Conservation (phyloP, 768 basidiomycete genomes). For the Suillus paluster region DNA sequence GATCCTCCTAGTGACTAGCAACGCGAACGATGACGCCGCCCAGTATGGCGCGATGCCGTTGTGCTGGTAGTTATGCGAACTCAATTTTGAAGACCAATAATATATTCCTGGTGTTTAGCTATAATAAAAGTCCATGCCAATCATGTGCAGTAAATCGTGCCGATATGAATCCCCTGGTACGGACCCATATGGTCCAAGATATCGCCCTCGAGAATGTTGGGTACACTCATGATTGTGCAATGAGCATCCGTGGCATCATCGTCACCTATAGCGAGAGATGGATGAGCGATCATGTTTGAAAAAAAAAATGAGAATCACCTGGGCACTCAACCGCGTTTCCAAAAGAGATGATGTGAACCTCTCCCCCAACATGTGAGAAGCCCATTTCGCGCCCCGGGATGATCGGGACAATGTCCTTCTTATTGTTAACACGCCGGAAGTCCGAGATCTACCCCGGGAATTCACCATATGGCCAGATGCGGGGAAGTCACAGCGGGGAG, state of each 20-base stretch:
- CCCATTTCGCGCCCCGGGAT: slow-evolving; percentile 56
- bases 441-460: slow-evolving; percentile 21
- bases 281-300: neutral
- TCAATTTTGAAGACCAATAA: neutral
- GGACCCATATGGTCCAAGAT: slow-evolving; percentile 62
- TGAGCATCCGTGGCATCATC: slow-evolving; percentile 58
- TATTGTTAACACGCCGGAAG: slow-evolving; percentile 34
- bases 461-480: neutral
- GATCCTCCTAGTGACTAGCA: too few species aligned
- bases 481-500: neutral
- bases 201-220: slow-evolving; percentile 53
- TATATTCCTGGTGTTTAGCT: neutral
- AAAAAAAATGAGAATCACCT: slow-evolving; percentile 26
- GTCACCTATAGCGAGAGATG: slow-evolving; percentile 39
- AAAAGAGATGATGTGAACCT: slow-evolving; percentile 46
- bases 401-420: slow-evolving; percentile 55
- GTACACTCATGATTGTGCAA: slow-evolving; percentile 60
- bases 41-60: too few species aligned
- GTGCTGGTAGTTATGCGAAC: too few species aligned
- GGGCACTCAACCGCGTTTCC: slow-evolving; percentile 46
- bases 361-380: slow-evolving; percentile 45
- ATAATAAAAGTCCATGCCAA: neutral
- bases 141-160: slow-evolving; percentile 47
- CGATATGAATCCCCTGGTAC: slow-evolving; percentile 58
- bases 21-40: too few species aligned